Conservation (phyloP, 495 filamentous ascomycete species). For the Pseudevernia furfuracea region DNA sequence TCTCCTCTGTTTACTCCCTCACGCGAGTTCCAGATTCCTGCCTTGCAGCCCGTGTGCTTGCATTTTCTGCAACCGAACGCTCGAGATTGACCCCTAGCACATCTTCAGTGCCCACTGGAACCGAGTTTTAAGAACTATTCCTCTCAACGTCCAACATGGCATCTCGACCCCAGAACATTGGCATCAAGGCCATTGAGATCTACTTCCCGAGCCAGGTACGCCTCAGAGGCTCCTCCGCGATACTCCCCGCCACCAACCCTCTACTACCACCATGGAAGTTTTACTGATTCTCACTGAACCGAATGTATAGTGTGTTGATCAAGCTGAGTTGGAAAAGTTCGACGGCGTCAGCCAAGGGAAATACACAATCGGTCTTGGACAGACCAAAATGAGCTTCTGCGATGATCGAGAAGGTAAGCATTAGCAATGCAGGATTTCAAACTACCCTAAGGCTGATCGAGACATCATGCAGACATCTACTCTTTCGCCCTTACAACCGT, state of each 20-base stretch:
- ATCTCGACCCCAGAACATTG: constrained; percentile 86
- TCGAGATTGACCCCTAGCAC: neutral
- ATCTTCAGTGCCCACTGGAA: neutral
- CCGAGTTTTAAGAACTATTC: neutral
- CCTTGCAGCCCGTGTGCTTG: neutral
- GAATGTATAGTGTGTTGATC: constrained; percentile 77
- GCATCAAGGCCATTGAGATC: constrained; percentile 99
- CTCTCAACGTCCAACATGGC: constrained; percentile 50
- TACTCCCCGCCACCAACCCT: constrained; percentile 12
- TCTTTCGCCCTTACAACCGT: constrained; percentile 85
- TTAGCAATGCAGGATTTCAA: neutral
- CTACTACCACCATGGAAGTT: constrained; percentile 19
- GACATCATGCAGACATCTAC: constrained; percentile 73
- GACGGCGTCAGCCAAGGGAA: constrained; percentile 92
- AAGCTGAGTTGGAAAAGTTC: constrained; percentile 92
- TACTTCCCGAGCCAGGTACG: constrained; percentile 94
- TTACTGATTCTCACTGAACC: constrained; percentile 29
- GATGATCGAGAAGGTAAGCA: constrained; percentile 88
- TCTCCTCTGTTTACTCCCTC: neutral
- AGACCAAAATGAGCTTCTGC: constrained; percentile 99
- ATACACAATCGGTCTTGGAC: constrained; percentile 98
- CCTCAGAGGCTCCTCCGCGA: constrained; percentile 5
- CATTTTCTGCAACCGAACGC: neutral
- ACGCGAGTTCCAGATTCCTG: neutral
- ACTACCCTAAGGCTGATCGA: constrained; percentile 13